Base-by-base conservation (phyloP, 1,139 yeast species). In the Suhomyces bolitotheri region DNA sequence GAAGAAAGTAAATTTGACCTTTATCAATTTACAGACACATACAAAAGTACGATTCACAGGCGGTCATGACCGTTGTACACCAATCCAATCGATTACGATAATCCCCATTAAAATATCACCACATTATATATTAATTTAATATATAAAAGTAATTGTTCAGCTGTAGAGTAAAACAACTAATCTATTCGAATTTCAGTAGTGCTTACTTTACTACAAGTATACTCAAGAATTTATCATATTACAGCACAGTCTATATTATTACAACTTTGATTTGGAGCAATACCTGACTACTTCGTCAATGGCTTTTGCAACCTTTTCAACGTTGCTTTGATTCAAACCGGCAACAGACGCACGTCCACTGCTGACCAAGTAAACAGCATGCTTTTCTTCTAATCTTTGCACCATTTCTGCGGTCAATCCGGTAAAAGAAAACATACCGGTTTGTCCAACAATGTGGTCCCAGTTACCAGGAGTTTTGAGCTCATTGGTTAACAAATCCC, bases 381-480 rank as follows among this genome's bases (percentile, higher is more conserved):
- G 95, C 48, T 80, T 78, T 49, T 73, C 62, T 56, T 88, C 95
- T 43, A 90, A 74, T 48, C 86, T 74, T 39, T 76, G 77, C 34
- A 87, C 97, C 79, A 88, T 92, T 34, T 82, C 87, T 16, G 83
- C 71, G 15, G 75, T 65, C 50, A 92, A 73, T 2, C 96, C 97
- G 16, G 97, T 90, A 66, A 82, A 92, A 37, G 96, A 88, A 63
- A 92, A 92, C 98, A 92, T 92, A 51, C 98, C 98, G 43, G 87
- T 84, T 67, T 92, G 97, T 46, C 76, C 73, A 36, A 86, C 87
- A 52, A 92, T 87, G 63, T 90, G 97, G 49, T 82, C 87, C 98
- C 98, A 92, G 60, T 73, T 79, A 38, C 95, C 95, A 34, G 94
- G 92, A 31, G 97, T 88, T 10, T 77, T 74, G 46, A 87, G 76